Base-by-base conservation (phyloP, 1,284 basidiomycete genomes). In the Baeospora myosura region DNA sequence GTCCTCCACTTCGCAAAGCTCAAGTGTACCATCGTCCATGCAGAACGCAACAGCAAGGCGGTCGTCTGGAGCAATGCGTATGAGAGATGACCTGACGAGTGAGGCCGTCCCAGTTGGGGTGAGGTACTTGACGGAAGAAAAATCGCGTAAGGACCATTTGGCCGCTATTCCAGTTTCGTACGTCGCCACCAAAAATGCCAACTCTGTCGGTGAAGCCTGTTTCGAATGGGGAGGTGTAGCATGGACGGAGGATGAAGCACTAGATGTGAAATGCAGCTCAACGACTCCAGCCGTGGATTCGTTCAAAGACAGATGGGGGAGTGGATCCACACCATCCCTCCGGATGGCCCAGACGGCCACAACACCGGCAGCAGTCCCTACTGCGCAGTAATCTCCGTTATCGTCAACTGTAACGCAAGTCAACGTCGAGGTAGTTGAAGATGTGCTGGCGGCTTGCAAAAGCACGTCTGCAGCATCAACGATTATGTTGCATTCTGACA, bases 331-430 rank as follows among this genome's bases (percentile, higher is more conserved):
- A 18, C 59, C 54, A 24, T 64, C 63, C 32, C 65, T 62, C 2
- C 63, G 63, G 30, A 85, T 61, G 23, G 58, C 59, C 73, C 76
- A 87, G 5, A 78, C 60, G 14, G 69, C 71, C 39, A 85, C 69
- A 3, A 67, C 55, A 1, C 85, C 85, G 2, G 68, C 65, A n/a
- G 71, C 68, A 14, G 79, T 81, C 2, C 81, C 81, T 16, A 78
- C 74, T 2, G 80, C 82, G 45, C 77, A 77, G 47, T 71, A 68
- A 11, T 65, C 56, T 2, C 82, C 82, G 10, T 52, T 56, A 25
- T 71, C 68, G 46, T 79, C 74, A 3, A 88, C 62, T 2, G 78
- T 70, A 5, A 88, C 60, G 12, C 71, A 69, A 1, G 78, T 83
- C 31, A 85, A 49, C 3, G 71, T 67, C 7, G 68, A 70, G 3